Base-by-base conservation (phyloP, 768 basidiomycete genomes). In the Coprinopsis sp. region DNA sequence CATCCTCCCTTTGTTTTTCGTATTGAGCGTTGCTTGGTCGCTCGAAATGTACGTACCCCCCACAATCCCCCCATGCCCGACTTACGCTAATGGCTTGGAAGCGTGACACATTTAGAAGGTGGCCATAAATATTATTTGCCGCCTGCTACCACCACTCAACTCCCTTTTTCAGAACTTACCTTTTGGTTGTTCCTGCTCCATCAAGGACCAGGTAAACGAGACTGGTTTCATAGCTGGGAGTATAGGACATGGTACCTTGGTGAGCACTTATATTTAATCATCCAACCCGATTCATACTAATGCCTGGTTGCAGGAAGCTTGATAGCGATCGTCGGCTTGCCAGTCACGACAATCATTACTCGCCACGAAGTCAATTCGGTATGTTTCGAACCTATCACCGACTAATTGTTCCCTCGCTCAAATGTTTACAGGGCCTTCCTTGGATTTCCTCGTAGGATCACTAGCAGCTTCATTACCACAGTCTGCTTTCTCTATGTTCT, bases 111-210 rank as follows among this genome's bases (percentile, higher is more conserved):
- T 64, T 74, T 91, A 23, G 88, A 91, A 80, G 87, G 87, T 81
- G 54, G 44, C 55, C 42, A 14, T 2, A 27, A 27, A 7, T 30
- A 4, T n/a, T 18, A 33, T 28, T 23, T 22, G 30, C 25, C 31
- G 18, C 11, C 38, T 27, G 16, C 23, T 30, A 12, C 11, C 4
- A 27, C 30, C 29, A 46, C 11, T 33, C 18, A 21, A 21, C 18
- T 34, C 44, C 46, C 29, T 44, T 37, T 24, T 23, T 21, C 60
- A 88, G 87, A 89, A 59, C 72, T 91, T 12, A 71, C 81, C 0
- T 91, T 90, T 57, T 91, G 89, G 89, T 58, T 91, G 23, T 91
- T 91, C 61, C 74, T 91, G 18, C 73, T 89, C 24, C 78, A 88
- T 52, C 88, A 90, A 64, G 83, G 84, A 3, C 83, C 84, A 0